Evolutionary conservation across 305 asterid genomes (phyloP).

Genomic region (Withania somnifera): DNA sequence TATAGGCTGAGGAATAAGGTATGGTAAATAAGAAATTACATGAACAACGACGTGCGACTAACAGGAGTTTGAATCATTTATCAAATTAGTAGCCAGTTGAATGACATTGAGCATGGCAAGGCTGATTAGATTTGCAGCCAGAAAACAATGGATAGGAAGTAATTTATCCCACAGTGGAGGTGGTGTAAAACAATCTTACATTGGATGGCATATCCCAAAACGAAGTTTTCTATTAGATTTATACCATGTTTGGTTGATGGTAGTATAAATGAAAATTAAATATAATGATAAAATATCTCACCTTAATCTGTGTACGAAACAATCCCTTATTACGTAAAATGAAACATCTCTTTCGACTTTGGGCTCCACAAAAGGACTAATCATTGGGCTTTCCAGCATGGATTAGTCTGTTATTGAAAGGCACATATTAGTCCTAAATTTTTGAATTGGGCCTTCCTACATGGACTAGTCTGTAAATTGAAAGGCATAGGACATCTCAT

Average conservation of each 20-base stretch:
- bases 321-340: no score
- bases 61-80: background rate
- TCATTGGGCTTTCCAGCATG: background rate
- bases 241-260: no score
- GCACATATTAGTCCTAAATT: background rate
- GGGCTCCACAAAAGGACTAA: background rate
- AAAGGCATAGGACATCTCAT: background rate
- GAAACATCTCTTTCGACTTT: background rate
- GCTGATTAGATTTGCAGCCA: no score
- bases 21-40: background rate
- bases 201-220: no score
- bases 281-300: no score
- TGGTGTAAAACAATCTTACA: no score
- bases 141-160: background rate
- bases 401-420: background rate
- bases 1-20: no score
- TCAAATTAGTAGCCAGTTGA: background rate
- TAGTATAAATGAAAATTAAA: no score
- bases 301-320: no score
- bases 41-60: background rate
- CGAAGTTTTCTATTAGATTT: no score
- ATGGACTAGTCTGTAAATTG: background rate
- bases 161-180: no score
- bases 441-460: background rate
- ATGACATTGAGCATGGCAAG: background rate